phyloP scores from a whole-genome alignment of 129 eudicot species.

The Tanacetum coccineum region DNA sequence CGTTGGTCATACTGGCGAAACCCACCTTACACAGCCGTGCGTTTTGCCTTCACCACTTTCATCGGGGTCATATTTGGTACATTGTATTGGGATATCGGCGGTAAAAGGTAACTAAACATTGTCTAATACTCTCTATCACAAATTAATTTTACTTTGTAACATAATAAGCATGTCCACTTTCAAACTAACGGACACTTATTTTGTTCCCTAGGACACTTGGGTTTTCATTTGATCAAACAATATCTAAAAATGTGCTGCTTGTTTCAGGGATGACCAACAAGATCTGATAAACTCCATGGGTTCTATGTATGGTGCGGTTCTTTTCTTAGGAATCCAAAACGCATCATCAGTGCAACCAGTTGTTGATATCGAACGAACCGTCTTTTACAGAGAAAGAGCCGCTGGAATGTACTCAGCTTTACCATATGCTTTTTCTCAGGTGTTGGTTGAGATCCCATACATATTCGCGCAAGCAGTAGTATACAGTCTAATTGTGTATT shows the following conservation, averaged over 20 bases:
- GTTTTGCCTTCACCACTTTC: slow-evolving; percentile 36
- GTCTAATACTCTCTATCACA: no score
- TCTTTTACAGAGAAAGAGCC: slow-evolving; percentile 49
- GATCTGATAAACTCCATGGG: slow-evolving; percentile 47
- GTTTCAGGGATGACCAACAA: slow-evolving; percentile 25
- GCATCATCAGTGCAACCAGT: slow-evolving; percentile 45
- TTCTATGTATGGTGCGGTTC: slow-evolving; percentile 41
- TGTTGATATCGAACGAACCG: slow-evolving; percentile 43
- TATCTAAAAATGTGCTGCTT: not conserved
- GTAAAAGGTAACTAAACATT: slow-evolving; percentile 27
- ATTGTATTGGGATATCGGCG: slow-evolving; percentile 48
- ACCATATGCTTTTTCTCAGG: slow-evolving; percentile 51
- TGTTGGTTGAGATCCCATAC: slow-evolving; percentile 41
- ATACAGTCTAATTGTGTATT: slow-evolving; percentile 34
- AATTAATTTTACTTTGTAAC: not conserved
- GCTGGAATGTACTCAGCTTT: slow-evolving; percentile 54
- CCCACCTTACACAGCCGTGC: slow-evolving; percentile 43
- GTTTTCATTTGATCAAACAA: not conserved
- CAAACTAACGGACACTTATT: no score
- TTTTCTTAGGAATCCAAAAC: slow-evolving; percentile 43
- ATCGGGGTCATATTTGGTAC: slow-evolving; percentile 43
- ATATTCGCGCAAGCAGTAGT: slow-evolving; percentile 22
- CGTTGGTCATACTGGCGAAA: slow-evolving; percentile 52
- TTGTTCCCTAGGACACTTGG: not conserved
- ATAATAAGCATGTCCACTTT: no score